A percentile compares a stretch with the other conserved stretches of the same genome.
phyloP scores from a whole-genome alignment of 2,329 filamentous ascomycete species.

The Beauveria brongniartii region DNA sequence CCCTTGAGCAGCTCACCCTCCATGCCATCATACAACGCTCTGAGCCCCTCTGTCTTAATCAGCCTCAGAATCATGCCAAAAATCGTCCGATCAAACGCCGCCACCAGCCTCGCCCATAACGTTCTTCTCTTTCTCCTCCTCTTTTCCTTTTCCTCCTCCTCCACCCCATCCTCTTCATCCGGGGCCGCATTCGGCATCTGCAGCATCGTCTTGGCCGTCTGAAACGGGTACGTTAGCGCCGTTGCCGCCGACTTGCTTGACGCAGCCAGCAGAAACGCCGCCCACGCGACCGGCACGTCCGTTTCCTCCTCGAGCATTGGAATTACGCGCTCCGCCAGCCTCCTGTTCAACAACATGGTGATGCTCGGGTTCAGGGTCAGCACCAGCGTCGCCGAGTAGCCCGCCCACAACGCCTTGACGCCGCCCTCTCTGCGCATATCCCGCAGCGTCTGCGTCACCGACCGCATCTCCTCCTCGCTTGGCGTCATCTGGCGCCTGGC shows the following conservation, averaged over 20 bases:
- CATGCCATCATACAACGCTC: slow-evolving; percentile 67
- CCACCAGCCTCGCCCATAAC: slow-evolving; percentile 13
- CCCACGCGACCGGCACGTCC: slow-evolving; percentile 30
- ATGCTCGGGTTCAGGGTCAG: slow-evolving; percentile 79
- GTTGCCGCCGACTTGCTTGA: slow-evolving; percentile 71
- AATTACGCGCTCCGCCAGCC: slow-evolving; percentile 54
- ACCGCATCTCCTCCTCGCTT: slow-evolving; percentile 20
- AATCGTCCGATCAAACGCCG: slow-evolving; percentile 39
- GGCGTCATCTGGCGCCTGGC: slow-evolving; percentile 70
- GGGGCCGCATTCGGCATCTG: slow-evolving; percentile 44
- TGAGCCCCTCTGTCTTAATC: slow-evolving; percentile 54
- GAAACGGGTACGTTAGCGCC: slow-evolving; percentile 75
- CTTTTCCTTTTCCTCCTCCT: slow-evolving; percentile 7
- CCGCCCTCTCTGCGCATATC: slow-evolving; percentile 61
- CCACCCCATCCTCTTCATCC: background rate
- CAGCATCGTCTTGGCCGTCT: slow-evolving; percentile 71
- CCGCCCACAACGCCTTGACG: slow-evolving; percentile 72
- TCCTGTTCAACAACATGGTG: slow-evolving; percentile 75
- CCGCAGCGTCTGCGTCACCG: slow-evolving; percentile 49
- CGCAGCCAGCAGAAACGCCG: slow-evolving; percentile 52
- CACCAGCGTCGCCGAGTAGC: slow-evolving; percentile 73
- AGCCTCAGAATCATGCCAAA: slow-evolving; percentile 55
- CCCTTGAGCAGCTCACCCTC: slow-evolving; percentile 70
- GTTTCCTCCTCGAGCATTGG: slow-evolving; percentile 34
- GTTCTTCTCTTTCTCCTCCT: background rate